Percentiles rank a stretch among this genome's conserved stretches.
Evolutionary conservation across 2,329 filamentous ascomycete species (phyloP).

Genomic region (Neoascochyta sp.): DNA sequence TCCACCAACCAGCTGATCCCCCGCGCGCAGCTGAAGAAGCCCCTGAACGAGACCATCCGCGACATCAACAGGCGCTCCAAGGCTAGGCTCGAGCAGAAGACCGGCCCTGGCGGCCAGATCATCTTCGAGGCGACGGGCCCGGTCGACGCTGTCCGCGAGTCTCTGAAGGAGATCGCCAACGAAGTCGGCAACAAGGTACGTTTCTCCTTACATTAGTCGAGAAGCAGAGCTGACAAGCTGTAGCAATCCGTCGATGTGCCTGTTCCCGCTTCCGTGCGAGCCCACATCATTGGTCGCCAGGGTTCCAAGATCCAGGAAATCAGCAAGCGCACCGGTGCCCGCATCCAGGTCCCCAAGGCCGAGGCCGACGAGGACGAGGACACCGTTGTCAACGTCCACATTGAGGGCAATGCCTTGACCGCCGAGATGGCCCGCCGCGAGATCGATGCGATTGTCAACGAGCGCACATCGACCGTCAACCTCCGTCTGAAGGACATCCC

Average conservation of each 20-base stretch:
- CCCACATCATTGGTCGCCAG: slow-evolving; percentile 89
- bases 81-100: slow-evolving; percentile 74
- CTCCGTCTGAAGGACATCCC: slow-evolving; percentile 80
- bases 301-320: slow-evolving; percentile 87
- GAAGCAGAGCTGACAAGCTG: slow-evolving; percentile 7
- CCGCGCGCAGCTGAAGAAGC: slow-evolving; percentile 74
- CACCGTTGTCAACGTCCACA: slow-evolving; percentile 74
- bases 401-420: slow-evolving; percentile 88
- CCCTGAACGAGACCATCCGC: slow-evolving; percentile 77
- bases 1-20: slow-evolving; percentile 73
- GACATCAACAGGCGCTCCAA: slow-evolving; percentile 92
- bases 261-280: slow-evolving; percentile 76
- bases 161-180: slow-evolving; percentile 81
- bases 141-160: slow-evolving; percentile 77
- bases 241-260: slow-evolving; percentile 69
- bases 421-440: slow-evolving; percentile 78
- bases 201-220: neutral
- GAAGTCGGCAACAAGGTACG: slow-evolving; percentile 82
- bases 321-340: slow-evolving; percentile 83
- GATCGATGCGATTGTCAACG: slow-evolving; percentile 82
- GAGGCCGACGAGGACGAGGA: slow-evolving; percentile 78
- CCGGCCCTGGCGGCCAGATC: slow-evolving; percentile 66
- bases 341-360: slow-evolving; percentile 81
- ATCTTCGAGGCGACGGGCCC: slow-evolving; percentile 84
- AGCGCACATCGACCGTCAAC: slow-evolving; percentile 77